Evolutionary conservation across 2,329 filamentous ascomycete species (phyloP), one percentile per base, ranked within the genome.

Genomic region (Penicillium sp.): DNA sequence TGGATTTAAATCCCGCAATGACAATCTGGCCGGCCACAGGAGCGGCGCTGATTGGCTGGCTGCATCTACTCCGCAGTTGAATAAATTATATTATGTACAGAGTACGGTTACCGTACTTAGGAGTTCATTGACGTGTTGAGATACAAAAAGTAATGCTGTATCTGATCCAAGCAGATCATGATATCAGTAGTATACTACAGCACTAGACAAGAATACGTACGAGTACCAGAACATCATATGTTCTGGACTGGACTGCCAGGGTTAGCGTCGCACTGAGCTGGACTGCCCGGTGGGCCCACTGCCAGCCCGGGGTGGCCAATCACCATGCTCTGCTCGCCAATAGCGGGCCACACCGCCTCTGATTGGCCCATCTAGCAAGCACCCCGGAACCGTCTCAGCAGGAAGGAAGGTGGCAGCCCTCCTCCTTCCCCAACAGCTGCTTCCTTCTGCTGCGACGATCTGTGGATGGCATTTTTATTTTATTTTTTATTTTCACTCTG

Each of bases 1-100:
- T 18, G 20, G 40, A 9, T 18, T 40, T 40, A 45, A 52, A 52
- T 52, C 38, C 50, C 50, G 40, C 40, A 52, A n/a, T 40, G 4
- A n/a, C n/a, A n/a, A n/a, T 35, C 43, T 45, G 21, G 42, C 26
- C 20, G 30, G 18, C 12, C 8, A 28, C 28, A 21, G 40, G 40
- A 43, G 9, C 23, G 9, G 40, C 26, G 5, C 3, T 33, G 50
- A 53, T 53, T 53, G 50, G 50, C 20, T 42, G 50, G 18, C 18
- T 20, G 42, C 30, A 16, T 35, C 30, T 11, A 35, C 30, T 35
- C 28, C 28, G 5, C 28, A 35, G 30, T 14, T 35, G 30, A 11
- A 35, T 3, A 35, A 16, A 14, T 14, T 16, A 35, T 14, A 35
- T n/a, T n/a, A 14, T 35, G 30, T 28, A 28, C 26, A 28, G 8